Percentiles rank a stretch among this genome's conserved stretches.
These are phyloP conservation scores for Apiotrichum laibachii DNA, from an alignment of 1,284 basidiomycete genomes.

Conservation along the genomic window DNA sequence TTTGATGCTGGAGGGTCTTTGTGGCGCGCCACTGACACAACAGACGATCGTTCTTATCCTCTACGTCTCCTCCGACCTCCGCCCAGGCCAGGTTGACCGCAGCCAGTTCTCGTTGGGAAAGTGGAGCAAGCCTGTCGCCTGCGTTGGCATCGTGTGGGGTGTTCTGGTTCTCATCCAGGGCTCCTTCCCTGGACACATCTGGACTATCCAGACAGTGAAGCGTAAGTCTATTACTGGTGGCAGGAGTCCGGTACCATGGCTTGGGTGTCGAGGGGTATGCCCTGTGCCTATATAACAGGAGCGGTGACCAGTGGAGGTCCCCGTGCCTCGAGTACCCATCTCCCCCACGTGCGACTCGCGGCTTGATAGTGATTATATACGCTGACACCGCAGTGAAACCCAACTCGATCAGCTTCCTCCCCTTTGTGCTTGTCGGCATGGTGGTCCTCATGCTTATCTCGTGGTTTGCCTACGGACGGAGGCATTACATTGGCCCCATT, in stretches of 20 bases:
- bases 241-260: too few species aligned
- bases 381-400: not conserved
- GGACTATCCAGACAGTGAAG: not conserved
- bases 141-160: not conserved
- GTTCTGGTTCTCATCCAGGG: not conserved
- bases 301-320: too few species aligned
- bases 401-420: not conserved
- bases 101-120: not conserved
- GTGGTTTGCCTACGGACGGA: not conserved
- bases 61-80: constrained; percentile 2
- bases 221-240: too few species aligned
- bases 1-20: too few species aligned
- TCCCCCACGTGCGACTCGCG: too few species aligned
- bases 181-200: not conserved
- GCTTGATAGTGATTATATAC: not conserved
- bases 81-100: not conserved
- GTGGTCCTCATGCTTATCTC: not conserved
- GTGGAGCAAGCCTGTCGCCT: constrained; percentile 2
- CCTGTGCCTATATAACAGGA: too few species aligned
- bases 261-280: too few species aligned
- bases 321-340: too few species aligned
- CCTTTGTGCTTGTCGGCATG: not conserved
- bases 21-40: not conserved
- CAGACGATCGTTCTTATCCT: not conserved
- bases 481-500: not conserved